phyloP scores from a whole-genome alignment of 1,284 basidiomycete genomes.

The Naganishia sp. region DNA sequence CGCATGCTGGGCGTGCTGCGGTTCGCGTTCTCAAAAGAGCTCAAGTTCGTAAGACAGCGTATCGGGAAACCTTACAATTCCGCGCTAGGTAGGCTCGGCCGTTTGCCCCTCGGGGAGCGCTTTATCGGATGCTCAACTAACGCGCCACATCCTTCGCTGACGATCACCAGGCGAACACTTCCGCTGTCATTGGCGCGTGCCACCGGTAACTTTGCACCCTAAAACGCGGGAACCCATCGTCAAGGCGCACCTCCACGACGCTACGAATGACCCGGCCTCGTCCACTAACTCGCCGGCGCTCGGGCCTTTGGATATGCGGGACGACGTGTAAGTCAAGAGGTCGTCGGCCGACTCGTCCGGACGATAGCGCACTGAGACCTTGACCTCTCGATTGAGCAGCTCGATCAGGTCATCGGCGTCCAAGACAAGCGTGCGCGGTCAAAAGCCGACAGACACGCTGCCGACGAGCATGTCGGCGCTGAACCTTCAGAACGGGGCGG shows the following conservation, averaged over 20 bases:
- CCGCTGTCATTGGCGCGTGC: slow-evolving; percentile 67
- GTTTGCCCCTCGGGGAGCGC: no score
- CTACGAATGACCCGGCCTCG: slow-evolving; percentile 27
- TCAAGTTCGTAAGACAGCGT: slow-evolving; percentile 88
- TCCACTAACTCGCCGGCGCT: slow-evolving; percentile 13
- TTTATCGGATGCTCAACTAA: background rate
- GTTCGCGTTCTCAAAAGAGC: slow-evolving; percentile 90
- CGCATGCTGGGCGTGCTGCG: slow-evolving; percentile 87
- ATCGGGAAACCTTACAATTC: slow-evolving; percentile 97
- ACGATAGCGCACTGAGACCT: background rate
- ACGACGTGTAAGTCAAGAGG: slow-evolving; percentile 23
- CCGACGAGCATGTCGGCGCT: slow-evolving; percentile 16
- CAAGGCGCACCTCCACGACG: slow-evolving; percentile 51
- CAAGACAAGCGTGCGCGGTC: slow-evolving; percentile 35
- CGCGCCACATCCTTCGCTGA: background rate
- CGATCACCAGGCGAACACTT: slow-evolving; percentile 68
- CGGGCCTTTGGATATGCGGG: slow-evolving; percentile 13
- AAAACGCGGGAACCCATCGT: slow-evolving; percentile 52
- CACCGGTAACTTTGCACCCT: slow-evolving; percentile 50
- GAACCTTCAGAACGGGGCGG: slow-evolving; percentile 8
- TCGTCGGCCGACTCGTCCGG: no score
- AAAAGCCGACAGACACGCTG: background rate
- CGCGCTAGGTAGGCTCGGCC: slow-evolving; percentile 63
- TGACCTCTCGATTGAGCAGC: slow-evolving; percentile 26
- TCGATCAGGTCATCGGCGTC: slow-evolving; percentile 45